Evolutionary conservation across 1,139 yeast genomes (phyloP), one percentile per base, ranked within the genome.

Genomic region (Debaryomyces sp.): DNA sequence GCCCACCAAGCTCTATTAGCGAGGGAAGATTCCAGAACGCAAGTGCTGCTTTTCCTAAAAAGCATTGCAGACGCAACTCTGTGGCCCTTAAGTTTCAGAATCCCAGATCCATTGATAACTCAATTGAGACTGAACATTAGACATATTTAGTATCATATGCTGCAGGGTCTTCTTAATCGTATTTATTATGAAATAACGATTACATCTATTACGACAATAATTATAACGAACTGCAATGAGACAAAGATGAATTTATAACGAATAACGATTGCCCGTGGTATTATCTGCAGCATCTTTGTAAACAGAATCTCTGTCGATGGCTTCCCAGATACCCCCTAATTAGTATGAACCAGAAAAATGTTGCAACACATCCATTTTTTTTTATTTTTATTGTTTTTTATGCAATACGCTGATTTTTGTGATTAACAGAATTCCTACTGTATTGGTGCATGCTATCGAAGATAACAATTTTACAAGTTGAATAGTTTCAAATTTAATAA

Each of bases 1-100:
- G 42, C 10, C 35, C 43, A 21, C 4, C 21, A 4, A 41, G 29
- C 21, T 30, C 43, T 3, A 30, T 30, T 12, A 6, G 23, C 17
- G 38, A 35, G 6, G 38, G 26, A 21, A 35, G 22, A 12, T 6
- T 12, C 26, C 38, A 17, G 22, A 17, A 35, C 21, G 23, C 13
- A 6, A 35, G n/a, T 12, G 3, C 26, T 6, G 21, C 8, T 35
- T 35, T 35, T 21, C 42, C 48, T 4, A 53, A 53, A 38, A 59
- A 63, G 40, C 75, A 70, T 51, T 62, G 59, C 41, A 53, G 76
- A 26, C 50, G 74, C 18, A 63, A 62, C 38, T 61, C 73, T 1
- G 63, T 68, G 9, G 75, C 76, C 0, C 53, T 71, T 15, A 66
- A 62, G 50, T 71, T 71, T 49, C 63, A 63, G 18, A 50, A 55